Evolutionary conservation across 805 yeast genomes (phyloP).

Genomic region (Yarrowia sp.): DNA sequence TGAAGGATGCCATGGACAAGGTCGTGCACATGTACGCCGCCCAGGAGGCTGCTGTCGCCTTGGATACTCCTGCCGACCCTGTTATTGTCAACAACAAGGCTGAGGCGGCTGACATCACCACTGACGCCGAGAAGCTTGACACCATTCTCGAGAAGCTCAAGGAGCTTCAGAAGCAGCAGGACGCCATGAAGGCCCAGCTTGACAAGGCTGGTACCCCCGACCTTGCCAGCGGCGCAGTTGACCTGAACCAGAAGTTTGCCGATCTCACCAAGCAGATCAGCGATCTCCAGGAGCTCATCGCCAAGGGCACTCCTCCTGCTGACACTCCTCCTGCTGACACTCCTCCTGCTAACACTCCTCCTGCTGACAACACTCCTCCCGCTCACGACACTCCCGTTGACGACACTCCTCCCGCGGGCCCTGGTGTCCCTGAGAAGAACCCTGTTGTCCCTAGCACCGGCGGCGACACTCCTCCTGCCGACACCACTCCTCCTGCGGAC

Average conservation of each 20-base stretch:
- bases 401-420: neutral
- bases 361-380: neutral
- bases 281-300: neutral
- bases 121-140: neutral
- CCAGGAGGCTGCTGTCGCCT: neutral
- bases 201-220: neutral
- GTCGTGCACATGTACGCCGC: neutral
- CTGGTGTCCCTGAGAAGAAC: no score
- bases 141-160: neutral
- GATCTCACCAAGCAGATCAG: neutral
- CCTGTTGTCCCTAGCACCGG: no score
- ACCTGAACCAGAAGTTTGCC: neutral
- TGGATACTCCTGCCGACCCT: neutral
- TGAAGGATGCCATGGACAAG: neutral
- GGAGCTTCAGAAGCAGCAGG: neutral
- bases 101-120: neutral
- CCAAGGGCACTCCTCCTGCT: neutral
- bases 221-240: neutral
- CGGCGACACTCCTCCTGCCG: neutral
- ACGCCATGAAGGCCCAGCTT: neutral
- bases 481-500: neutral
- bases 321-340: no score
- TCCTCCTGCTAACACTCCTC: neutral
- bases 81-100: neutral
- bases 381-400: neutral